Base-by-base conservation (phyloP, 2,329 filamentous ascomycete genomes). In the Leptographium radiaticola region DNA sequence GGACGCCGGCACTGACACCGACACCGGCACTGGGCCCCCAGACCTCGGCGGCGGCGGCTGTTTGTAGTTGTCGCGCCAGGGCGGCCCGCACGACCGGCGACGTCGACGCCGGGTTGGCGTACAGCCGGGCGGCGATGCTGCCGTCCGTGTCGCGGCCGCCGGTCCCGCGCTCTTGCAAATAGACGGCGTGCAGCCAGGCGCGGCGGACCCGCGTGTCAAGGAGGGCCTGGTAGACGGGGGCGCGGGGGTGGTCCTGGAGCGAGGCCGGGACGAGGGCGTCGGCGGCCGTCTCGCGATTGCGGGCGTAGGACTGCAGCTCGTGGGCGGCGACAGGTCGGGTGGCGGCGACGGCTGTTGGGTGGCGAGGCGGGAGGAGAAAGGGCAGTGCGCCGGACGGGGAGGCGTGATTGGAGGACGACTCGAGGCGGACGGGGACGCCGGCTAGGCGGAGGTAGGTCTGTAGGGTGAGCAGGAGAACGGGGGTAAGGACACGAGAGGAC, bases 331-430 rank as follows among this genome's bases (percentile, higher is more conserved):
- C 58, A 0, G 60, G 66, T 10, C 52, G 49, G 4, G 53, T n/a
- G 15, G 45, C 15, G 11, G 20, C 2, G 33, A n/a, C 16, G 45
- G 2, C 56, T 70, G 67, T 36, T 71, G 62, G 15, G 61, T 59
- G 51, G 1, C 67, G 57, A 31, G 68, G 58, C 11, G 87, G 84
- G 10, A 91, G 76, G 45, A 98, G 76, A 69, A 95, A 97, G 0
- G 93, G 93, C 15, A 97, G 76, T n/a, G 83, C 76, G 55, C 91
- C 90, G 25, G 84, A 85, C 0, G 91, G 91, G 2, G 90, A 95
- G 51, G 91, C 89, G 72, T 97, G 93, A 68, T 97, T 97, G 61
- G 81, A 95, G 5, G 89, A 94, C 6, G 87, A 71, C 8, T 81
- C 72, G 51, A 84, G 72, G 52, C 73, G 73, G 66, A 90, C 85